A percentile compares a stretch with the other conserved stretches of the same genome.
Evolutionary conservation across 2,329 filamentous ascomycete species (phyloP).

Genomic region (Pseudocercospora macadamiae): DNA sequence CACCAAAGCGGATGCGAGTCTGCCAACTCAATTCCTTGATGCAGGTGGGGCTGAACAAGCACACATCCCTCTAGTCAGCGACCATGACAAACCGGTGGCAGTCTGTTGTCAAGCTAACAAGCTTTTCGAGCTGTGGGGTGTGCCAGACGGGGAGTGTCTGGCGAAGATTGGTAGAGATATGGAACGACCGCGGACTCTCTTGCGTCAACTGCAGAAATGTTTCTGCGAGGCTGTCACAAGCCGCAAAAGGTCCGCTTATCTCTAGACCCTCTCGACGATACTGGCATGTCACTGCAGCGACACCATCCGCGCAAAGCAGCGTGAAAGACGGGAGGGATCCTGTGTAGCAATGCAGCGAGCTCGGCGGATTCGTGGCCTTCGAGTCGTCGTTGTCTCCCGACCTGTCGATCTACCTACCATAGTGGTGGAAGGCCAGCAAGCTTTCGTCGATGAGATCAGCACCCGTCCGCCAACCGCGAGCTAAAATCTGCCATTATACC

Average conservation of each 20-base stretch:
- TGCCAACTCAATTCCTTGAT: neutral
- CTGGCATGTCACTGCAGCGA: neutral
- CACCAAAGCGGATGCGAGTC: too few relatives aligned
- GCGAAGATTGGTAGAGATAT: neutral
- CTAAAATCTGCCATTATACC: neutral
- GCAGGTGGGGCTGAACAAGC: neutral
- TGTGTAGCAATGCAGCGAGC: neutral
- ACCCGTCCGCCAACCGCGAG: neutral
- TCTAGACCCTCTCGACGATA: neutral
- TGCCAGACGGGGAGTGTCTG: neutral
- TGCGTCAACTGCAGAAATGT: neutral
- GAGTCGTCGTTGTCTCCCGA: neutral
- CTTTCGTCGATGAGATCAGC: neutral
- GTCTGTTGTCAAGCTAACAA: slow-evolving; percentile 3
- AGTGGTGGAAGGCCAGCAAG: neutral
- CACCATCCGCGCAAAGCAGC: neutral
- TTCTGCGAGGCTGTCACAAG: neutral
- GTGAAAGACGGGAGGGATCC: too few relatives aligned
- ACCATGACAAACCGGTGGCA: slow-evolving; percentile 14
- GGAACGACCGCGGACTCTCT: neutral
- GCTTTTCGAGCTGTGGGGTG: slow-evolving; percentile 5
- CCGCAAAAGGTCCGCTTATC: neutral
- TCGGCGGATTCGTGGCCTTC: neutral
- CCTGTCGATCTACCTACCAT: neutral
- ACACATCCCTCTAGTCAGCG: neutral